Evolutionary conservation across 345 rosid genomes (phyloP).

Genomic region (Linum tenue): DNA sequence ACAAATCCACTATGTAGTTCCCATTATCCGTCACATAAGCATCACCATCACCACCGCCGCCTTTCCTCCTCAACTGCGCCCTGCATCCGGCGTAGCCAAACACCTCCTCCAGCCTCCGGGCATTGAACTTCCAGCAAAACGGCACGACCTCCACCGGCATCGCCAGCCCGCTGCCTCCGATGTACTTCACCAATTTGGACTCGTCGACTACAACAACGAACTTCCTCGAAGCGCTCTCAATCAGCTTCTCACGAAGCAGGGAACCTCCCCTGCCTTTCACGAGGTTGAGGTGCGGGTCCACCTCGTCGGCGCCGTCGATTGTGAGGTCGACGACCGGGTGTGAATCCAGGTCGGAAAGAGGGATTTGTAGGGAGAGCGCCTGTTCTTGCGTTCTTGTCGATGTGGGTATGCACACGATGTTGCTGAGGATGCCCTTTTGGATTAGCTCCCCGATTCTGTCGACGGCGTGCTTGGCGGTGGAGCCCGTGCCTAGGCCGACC

Average conservation of each 20-base stretch:
- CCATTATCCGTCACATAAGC: slow-evolving; percentile 11
- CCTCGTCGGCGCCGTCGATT: slow-evolving; percentile 10
- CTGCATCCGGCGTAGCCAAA: slow-evolving; percentile 2
- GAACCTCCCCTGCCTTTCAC: slow-evolving; percentile 9
- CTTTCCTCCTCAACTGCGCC: slow-evolving; percentile 3
- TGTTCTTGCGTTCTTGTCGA: slow-evolving; percentile 3
- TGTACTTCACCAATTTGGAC: slow-evolving; percentile 4
- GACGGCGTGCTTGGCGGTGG: slow-evolving; percentile 6
- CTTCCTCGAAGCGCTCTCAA: slow-evolving; percentile 2
- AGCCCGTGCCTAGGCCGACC: slow-evolving; percentile 9
- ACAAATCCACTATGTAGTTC: slow-evolving; percentile 9
- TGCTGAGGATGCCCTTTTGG: background rate
- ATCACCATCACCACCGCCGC: background rate
- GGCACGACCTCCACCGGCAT: slow-evolving; percentile 9
- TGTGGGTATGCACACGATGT: slow-evolving; percentile 6
- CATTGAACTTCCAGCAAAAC: slow-evolving; percentile 8
- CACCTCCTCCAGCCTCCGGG: background rate
- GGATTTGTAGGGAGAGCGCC: slow-evolving; percentile 4
- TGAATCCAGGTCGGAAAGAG: slow-evolving; percentile 3
- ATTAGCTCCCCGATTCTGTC: slow-evolving; percentile 1
- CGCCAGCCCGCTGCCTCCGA: slow-evolving; percentile 5
- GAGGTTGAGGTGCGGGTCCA: slow-evolving; percentile 6
- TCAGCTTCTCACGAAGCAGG: slow-evolving; percentile 5
- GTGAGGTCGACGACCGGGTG: slow-evolving; percentile 8
- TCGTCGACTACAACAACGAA: slow-evolving; percentile 8